Base-by-base conservation (phyloP, 768 basidiomycete species). In the Russula earlei region DNA sequence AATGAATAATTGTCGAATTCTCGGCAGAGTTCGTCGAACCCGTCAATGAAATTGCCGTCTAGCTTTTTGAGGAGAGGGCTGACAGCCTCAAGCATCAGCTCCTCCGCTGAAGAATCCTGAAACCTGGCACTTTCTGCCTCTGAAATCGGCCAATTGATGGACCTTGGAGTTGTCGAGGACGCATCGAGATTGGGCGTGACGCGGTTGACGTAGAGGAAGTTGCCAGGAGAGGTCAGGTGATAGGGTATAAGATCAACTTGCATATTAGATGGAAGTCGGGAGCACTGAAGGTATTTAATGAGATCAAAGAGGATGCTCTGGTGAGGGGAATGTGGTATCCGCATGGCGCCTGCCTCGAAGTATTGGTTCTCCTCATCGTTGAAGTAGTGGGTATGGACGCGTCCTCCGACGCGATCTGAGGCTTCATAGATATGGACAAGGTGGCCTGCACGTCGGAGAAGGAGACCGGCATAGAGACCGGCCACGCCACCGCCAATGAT, bases 311-410 rank as follows among this genome's bases (percentile, higher is more conserved):
- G 37, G 45, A 55, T 44, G 29, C 36, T 6, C 14, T 62, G 60
- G 27, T 55, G 55, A 19, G 49, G 19, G n/a, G 60, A 62, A 42
- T 57, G 54, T 8, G 61, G 61, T 45, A 62, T 62, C 31, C 61
- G 61, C 61, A 62, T 62, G n/a, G 61, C 61, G 48, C 61, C 61
- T 12, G 61, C 61, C 40, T 62, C 61, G 43, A 46, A 62, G 29
- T 60, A 62, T 49, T 62, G 61, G 25, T 62, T 56, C 17, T 54
- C 19, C 12, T 62, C 59, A 20, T 62, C 47, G 4, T 36, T 53
- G 54, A 62, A 62, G 47, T 58, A 61, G 38, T 60, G 59, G 0
- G 61, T 62, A 31, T 54, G 52, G 27, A 62, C 29, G 6, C 61
- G 61, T 3, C 61, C 61, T 14, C 61, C 61, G 11, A 62, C 14